A percentile compares a stretch with the other conserved stretches of the same genome.
These are phyloP conservation scores for Xylariomycetidae sp. DNA, from an alignment of 2,329 filamentous ascomycete species.

Conservation along the genomic window DNA sequence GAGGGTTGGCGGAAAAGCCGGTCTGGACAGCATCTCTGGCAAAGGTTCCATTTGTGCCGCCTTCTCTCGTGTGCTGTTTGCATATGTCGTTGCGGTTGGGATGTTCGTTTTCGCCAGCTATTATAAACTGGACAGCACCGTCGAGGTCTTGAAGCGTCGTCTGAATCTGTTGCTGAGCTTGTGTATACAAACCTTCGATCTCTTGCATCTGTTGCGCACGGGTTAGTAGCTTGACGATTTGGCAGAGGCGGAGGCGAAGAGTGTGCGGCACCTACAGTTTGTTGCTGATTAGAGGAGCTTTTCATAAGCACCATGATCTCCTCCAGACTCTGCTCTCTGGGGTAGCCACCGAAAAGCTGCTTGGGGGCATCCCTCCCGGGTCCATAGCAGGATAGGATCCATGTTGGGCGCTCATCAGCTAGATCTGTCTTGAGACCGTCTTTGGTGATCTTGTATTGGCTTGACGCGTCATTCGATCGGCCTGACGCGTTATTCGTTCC, in stretches of 20 bases:
- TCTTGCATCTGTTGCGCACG: conserved; percentile 56
- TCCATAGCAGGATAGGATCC: conserved; percentile 83
- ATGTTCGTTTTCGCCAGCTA: conserved; percentile 62
- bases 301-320: conserved; percentile 78
- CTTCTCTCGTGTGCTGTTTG: conserved; percentile 38
- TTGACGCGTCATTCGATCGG: conserved; percentile 12
- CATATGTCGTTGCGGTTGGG: conserved; percentile 70
- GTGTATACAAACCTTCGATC: conserved; percentile 56
- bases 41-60: conserved; percentile 42
- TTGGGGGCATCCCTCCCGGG: conserved; percentile 72
- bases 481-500: conserved; percentile 9
- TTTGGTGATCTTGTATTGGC: conserved; percentile 48
- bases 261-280: conserved; percentile 45
- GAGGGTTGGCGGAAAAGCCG: conserved; percentile 19
- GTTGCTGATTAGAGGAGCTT: conserved; percentile 25
- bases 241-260: no score
- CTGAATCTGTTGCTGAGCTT: conserved; percentile 67
- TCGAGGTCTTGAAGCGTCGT: conserved; percentile 64
- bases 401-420: conserved; percentile 67
- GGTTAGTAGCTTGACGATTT: conserved; percentile 3
- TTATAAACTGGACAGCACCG: conserved; percentile 67
- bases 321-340: conserved; percentile 81
- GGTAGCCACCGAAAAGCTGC: conserved; percentile 76
- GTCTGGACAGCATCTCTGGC: conserved; percentile 26
- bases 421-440: conserved; percentile 64